Evolutionary conservation across 2,329 filamentous ascomycete species (phyloP).

Genomic region (Lecanicillium sp.): DNA sequence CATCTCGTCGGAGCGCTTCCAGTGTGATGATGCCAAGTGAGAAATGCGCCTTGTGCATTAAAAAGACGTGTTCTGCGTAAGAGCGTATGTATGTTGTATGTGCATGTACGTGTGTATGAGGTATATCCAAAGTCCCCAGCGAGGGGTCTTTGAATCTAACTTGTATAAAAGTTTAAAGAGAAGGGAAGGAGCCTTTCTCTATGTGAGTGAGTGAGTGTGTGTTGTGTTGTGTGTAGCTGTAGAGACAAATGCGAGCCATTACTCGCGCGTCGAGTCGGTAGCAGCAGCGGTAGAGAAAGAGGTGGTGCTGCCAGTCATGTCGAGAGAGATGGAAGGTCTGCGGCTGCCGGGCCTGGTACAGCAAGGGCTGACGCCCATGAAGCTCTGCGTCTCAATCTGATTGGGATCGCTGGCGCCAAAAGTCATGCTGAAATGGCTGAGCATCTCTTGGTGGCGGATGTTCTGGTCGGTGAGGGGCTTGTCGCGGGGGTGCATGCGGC

Average conservation of each 20-base stretch:
- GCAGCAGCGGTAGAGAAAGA: constrained; percentile 8
- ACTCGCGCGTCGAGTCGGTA: constrained; percentile 7
- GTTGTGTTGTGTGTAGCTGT: too few species aligned
- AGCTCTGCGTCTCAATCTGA: constrained; percentile 24
- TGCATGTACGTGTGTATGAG: too few species aligned
- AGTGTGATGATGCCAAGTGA: not conserved
- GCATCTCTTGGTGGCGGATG: constrained; percentile 37
- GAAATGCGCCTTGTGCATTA: too few species aligned
- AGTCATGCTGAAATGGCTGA: constrained; percentile 35
- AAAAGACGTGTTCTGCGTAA: too few species aligned
- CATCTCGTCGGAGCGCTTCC: constrained; percentile 8
- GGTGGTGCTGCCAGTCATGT: constrained; percentile 20
- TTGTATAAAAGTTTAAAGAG: too few species aligned
- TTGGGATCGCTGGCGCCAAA: constrained; percentile 31
- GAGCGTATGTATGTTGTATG: too few species aligned
- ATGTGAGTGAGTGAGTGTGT: too few species aligned
- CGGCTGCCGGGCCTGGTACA: constrained; percentile 29
- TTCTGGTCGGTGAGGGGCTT: constrained; percentile 36
- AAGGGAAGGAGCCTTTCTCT: too few species aligned
- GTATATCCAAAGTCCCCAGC: too few species aligned
- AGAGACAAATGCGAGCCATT: not conserved
- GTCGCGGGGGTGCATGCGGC: constrained; percentile 32
- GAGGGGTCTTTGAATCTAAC: too few species aligned
- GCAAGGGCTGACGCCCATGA: constrained; percentile 34
- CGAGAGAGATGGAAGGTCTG: constrained; percentile 7